Evolutionary conservation across 75 land plant genomes (phyloP).

Genomic region (Adiantum capillusveneris): DNA sequence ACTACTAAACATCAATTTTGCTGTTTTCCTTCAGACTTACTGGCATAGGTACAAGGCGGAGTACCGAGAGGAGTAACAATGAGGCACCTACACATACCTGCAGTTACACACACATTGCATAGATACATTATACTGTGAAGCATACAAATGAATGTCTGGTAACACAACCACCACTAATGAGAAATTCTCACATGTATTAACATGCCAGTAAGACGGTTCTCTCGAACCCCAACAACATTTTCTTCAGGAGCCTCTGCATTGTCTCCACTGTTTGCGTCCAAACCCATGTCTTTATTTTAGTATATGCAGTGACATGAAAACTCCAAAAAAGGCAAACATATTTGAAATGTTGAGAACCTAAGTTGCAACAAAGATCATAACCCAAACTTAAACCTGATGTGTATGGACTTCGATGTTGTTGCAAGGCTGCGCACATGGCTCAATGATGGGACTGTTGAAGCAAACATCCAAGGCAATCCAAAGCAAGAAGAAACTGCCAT

Average conservation of each 20-base stretch:
- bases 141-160: too few species aligned
- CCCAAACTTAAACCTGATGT: too few species aligned
- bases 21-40: conserved; percentile 1
- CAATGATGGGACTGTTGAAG: conserved; percentile 27
- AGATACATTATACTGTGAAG: too few species aligned
- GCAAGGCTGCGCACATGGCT: conserved; percentile 27
- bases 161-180: too few species aligned
- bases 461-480: conserved; percentile 28
- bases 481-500: conserved; percentile 14
- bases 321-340: too few species aligned
- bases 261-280: conserved; percentile 9
- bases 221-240: conserved; percentile 13
- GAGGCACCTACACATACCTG: conserved; percentile 8
- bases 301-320: too few species aligned
- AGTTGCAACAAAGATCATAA: neutral
- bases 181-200: conserved; percentile 11
- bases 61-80: conserved; percentile 3
- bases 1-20: too few species aligned
- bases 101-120: too few species aligned
- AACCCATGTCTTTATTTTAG: too few species aligned
- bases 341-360: neutral
- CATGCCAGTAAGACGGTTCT: conserved; percentile 27
- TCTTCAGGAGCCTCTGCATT: conserved; percentile 11
- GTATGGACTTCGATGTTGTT: conserved; percentile 10
- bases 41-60: conserved; percentile 4